Evolutionary conservation across 2,329 filamentous ascomycete genomes (phyloP), one percentile per base, ranked within the genome.

Genomic region (Dissoconium aciculare): DNA sequence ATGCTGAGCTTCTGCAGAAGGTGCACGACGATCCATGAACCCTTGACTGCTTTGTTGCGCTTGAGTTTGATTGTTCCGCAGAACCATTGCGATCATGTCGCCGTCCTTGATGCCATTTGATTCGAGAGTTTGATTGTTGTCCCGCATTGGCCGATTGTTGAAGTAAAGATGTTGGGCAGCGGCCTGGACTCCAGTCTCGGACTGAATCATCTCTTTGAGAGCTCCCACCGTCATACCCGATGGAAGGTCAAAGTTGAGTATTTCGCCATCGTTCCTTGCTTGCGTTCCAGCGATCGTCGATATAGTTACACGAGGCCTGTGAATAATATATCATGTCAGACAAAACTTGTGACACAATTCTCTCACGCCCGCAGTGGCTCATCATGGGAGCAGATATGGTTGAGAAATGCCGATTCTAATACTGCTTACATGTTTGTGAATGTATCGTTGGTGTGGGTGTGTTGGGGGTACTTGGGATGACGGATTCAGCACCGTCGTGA

Each of bases 61-160:
- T 63, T 64, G 31, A 60, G 60, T 58, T 66, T 67, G 43, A 58
- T 37, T 36, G 38, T 46, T 32, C 39, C 46, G 43, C 51, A 93
- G 77, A 52, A 92, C 79, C 44, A 95, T 69, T 16, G 80, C 83
- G 41, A 98, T 63, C 80, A 98, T 85, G 50, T 94, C 89, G 33
- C 83, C 83, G 58, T 95, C 82, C 28, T 66, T 71, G 46, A 98
- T 78, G 25, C 78, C 70, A 17, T 85, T 69, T 47, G 87, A 69
- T 43, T 84, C 72, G 50, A 98, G 69, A 3, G 84, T 93, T 55
- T 84, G 78, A 35, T 68, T 58, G 47, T 85, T 77, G 56, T 84
- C 76, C 43, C 64, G 68, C 33, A 98, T 72, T 25, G 85, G 70
- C 42, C 73, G 71, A 42, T 87, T 89, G 54, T 94, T 91, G 60